A percentile compares a stretch with the other conserved stretches of the same genome.
Evolutionary conservation across 75 land plant species (phyloP).

Genomic region (Gnetum montanum): DNA sequence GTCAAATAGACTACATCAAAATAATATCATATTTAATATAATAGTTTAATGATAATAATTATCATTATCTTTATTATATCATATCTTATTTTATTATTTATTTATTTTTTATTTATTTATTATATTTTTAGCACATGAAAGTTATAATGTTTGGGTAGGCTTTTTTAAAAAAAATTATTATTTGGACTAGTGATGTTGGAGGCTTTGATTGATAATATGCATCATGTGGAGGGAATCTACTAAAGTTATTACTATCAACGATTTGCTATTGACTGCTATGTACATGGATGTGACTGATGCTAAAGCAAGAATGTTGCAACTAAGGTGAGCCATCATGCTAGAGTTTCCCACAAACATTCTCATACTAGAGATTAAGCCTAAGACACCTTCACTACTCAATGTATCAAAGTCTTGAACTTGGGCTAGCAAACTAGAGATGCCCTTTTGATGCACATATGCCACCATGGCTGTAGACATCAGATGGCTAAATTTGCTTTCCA

Average conservation of each 20-base stretch:
- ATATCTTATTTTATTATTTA: too few species aligned
- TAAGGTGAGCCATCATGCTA: constrained; percentile 35
- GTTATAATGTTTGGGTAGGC: too few species aligned
- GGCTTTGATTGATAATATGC: too few species aligned
- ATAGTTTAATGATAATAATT: too few species aligned
- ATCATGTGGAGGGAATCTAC: constrained; percentile 62
- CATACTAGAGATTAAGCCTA: constrained; percentile 54
- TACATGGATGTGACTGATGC: constrained; percentile 48
- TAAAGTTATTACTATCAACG: constrained; percentile 33
- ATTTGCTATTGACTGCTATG: constrained; percentile 23
- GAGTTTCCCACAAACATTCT: constrained; percentile 63
- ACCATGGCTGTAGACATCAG: constrained; percentile 86
- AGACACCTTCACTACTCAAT: constrained; percentile 74
- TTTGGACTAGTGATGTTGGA: too few species aligned
- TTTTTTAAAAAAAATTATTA: too few species aligned
- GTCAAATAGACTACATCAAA: too few species aligned
- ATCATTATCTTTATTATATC: too few species aligned
- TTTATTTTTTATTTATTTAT: too few species aligned
- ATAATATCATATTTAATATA: too few species aligned
- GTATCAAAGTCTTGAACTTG: constrained; percentile 53
- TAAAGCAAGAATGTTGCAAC: not conserved
- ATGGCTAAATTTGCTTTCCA: constrained; percentile 88
- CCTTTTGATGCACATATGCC: constrained; percentile 32
- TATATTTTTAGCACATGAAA: too few species aligned
- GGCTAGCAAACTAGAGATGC: constrained; percentile 41